Base-by-base conservation (phyloP, 148 eudicot species). In the Pouteria glomerata region DNA sequence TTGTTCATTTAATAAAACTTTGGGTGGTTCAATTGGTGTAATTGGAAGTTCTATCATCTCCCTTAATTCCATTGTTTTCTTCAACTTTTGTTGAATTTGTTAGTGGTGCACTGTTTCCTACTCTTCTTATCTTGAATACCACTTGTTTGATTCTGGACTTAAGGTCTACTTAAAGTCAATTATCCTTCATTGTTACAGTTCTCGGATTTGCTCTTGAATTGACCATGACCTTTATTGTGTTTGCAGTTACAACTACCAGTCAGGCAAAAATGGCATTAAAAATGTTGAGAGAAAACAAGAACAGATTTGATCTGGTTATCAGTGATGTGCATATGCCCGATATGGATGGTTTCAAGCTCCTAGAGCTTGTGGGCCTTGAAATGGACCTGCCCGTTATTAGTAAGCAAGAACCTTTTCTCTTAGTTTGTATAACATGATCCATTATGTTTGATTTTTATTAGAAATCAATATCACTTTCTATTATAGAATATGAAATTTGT, bases 301-400 rank as follows among this genome's bases (percentile, higher is more conserved):
- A 82, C 51, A 78, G 77, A 60, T 90, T 83, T 76, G 96, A 92
- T 71, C 73, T 92, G 4, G 83, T 92, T 21, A 90, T 92, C 60
- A 86, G 84, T 18, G 98, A 92, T 74, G 91, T 86, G 33, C 87
- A 89, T 59, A 95, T 95, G 97, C 99, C 97, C 14, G 97, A 89
- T 72, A 95, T 95, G 86, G 97, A 92, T 78, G 99, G 99, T 59
- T 82, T 95, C 29, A 92, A 82, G 92, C 91, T 95, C 71, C 96
- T 95, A 51, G 96, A 92, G 73, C 88, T 81, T 55, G 85, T 95
- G 34, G 94, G 96, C 51, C 90, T 91, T 60, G 96, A 90, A 72
- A 89, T 89, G 93, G 88, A 91, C 77, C 77, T 95, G 26, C 99
- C 97, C 53, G 92, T 91, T 71, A 86, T 95, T 65, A 95, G 99